A percentile compares a stretch with the other conserved stretches of the same genome.
phyloP scores from a whole-genome alignment of 257 asterid species.

The Linderniella brevidens region DNA sequence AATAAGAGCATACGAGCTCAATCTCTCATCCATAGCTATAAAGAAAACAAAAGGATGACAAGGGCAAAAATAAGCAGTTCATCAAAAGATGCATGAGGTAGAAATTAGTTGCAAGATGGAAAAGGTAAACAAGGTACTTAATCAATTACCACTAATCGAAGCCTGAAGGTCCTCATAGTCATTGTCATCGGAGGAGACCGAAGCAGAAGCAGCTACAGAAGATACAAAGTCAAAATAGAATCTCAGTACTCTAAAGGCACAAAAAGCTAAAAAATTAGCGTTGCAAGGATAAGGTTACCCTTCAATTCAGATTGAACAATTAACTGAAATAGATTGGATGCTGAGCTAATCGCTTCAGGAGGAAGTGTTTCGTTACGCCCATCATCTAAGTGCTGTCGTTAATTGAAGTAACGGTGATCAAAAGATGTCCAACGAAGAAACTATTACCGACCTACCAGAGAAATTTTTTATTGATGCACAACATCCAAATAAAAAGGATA shows the following conservation, averaged over 20 bases:
- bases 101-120: neutral
- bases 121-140: neutral
- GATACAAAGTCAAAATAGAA: slow-evolving; percentile 16
- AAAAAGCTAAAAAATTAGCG: neutral
- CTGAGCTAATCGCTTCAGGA: slow-evolving; percentile 67
- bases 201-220: slow-evolving; percentile 63
- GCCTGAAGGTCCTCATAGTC: slow-evolving; percentile 54
- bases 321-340: slow-evolving; percentile 66
- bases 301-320: slow-evolving; percentile 71
- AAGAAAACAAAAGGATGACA: slow-evolving; percentile 14
- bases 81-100: neutral
- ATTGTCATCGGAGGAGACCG: slow-evolving; percentile 58
- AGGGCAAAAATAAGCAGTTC: slow-evolving; percentile 10
- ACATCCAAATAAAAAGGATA: too few species aligned
- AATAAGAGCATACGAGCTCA: slow-evolving; percentile 89
- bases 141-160: slow-evolving; percentile 52
- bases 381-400: slow-evolving; percentile 50
- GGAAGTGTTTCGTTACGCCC: slow-evolving; percentile 41
- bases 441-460: too few species aligned
- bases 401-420: slow-evolving; percentile 7
- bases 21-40: slow-evolving; percentile 95
- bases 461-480: too few species aligned
- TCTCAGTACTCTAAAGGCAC: slow-evolving; percentile 8
- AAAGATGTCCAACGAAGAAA: too few species aligned
- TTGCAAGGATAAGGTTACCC: slow-evolving; percentile 29